Base-by-base conservation (phyloP, 2,329 filamentous ascomycete species). In the Byssochlamys sp. region DNA sequence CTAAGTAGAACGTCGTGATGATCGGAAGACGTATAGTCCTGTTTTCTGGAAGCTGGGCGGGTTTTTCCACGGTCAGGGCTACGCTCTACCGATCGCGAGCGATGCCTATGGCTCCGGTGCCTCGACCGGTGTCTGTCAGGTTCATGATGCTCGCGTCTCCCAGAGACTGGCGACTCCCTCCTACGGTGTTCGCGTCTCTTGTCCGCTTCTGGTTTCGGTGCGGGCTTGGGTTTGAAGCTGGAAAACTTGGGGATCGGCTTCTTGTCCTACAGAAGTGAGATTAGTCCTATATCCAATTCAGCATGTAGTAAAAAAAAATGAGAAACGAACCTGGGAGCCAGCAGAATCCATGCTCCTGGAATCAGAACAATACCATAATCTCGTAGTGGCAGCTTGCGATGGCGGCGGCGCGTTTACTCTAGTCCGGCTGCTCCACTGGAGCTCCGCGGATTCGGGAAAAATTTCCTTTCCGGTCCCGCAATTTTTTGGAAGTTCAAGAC, bases 191-290 rank as follows among this genome's bases (percentile, higher is more conserved):
- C 53, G 55, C 61, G 31, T n/a, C 57, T 57, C 29, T 55, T 65
- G 63, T 63, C 64, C 57, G 61, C 60, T 55, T 63, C 57, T 48
- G 62, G 57, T 57, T 60, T 62, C 53, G 66, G 56, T 9, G 62
- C 57, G 52, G 66, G 56, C 59, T 79, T 81, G 59, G 81, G 82
- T 63, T 81, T 86, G 76, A 91, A 92, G 61, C 88, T 91, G 24
- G 83, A 78, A 67, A 92, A 91, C 65, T 85, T 90, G 9, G 89
- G 88, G 25, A 88, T 77, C 48, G 68, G 61, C 59, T 72, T 70
- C 57, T 71, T 74, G 59, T 68, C 71, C 68, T 74, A 54, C 6
- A 58, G 54, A 29, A 24, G 35, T 19, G 49, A 6, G 26, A 58
- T n/a, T 49, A 49, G 45, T 49, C n/a, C 10, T 24, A 33, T 14